Base-by-base conservation (phyloP, 2,329 filamentous ascomycete species). In the Penicillium sp. region DNA sequence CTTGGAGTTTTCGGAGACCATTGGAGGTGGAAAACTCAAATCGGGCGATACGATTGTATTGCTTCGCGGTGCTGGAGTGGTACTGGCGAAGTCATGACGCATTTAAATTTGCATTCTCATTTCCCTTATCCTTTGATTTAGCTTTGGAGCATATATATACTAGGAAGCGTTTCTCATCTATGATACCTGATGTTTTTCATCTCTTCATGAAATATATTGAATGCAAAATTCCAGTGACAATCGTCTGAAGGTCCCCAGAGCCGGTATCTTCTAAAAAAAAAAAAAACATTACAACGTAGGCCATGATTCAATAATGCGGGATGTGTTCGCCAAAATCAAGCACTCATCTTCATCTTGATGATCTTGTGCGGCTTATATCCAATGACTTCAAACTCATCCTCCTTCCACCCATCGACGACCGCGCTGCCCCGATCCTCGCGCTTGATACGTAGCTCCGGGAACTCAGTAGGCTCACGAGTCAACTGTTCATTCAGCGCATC, bases 341-440 rank as follows among this genome's bases (percentile, higher is more conserved):
- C 93, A 68, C 90, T 95, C 94, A 99, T 99, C 78, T 97, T 97
- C 94, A 99, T 99, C 37, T 89, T 83, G 75, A 99, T 96, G 4
- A 83, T 83, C 77, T 92, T 93, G 72, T 97, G 91, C 50, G 94
- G 93, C 43, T 92, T 84, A 71, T 99, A 99, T 0, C 88, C 92
- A 65, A 89, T 81, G 5, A 99, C 83, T 52, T 88, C 85, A 70
- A 99, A 93, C 55, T 99, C 92, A 59, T 95, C 91, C 1, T 85
- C 79, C 69, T 84, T 86, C 91, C 94, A 97, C 1, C 90, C 91
- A 69, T 99, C 94, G 63, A 97, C 91, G 59, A 97, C 89, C 58
- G 96, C 92, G 65, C 83, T 88, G 1, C 88, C 87, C 1, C 85
- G 84, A 54, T 81, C 79, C 51, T 88, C 84, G 42, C 85, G 80